phyloP scores from a whole-genome alignment of 1,139 yeast genomes.

The Suhomyces taliae region DNA sequence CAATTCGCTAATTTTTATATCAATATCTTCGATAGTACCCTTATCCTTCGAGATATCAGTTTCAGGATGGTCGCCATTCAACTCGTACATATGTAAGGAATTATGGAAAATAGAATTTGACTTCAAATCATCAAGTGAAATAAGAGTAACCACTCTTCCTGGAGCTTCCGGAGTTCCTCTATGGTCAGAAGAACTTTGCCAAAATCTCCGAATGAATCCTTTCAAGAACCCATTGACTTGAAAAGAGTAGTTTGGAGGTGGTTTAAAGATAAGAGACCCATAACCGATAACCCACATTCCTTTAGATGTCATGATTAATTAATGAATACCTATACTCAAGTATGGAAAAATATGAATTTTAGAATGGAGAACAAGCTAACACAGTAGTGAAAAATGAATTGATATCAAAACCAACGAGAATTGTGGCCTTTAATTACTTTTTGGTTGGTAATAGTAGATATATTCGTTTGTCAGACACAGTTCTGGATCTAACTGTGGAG shows the following conservation, averaged over 20 bases:
- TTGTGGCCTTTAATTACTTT: too few species aligned
- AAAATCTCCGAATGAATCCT: constrained; percentile 80
- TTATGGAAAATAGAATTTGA: constrained; percentile 39
- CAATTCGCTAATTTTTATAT: constrained; percentile 22
- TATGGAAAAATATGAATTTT: too few species aligned
- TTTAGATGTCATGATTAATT: constrained; percentile 10
- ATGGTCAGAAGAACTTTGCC: constrained; percentile 91
- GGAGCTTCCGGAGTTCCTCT: constrained; percentile 84
- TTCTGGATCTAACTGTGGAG: too few species aligned
- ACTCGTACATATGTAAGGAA: constrained; percentile 47
- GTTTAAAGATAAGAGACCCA: constrained; percentile 88
- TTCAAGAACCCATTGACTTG: constrained; percentile 71
- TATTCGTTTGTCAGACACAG: too few species aligned
- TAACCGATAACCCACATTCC: constrained; percentile 86
- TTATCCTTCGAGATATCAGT: constrained; percentile 5
- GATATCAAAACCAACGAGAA: too few species aligned
- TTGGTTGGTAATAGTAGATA: too few species aligned
- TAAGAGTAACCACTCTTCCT: constrained; percentile 83
- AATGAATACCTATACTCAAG: neutral
- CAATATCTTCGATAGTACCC: constrained; percentile 8
- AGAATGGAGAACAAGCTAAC: too few species aligned
- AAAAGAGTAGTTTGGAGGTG: constrained; percentile 70
- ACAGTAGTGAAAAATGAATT: too few species aligned
- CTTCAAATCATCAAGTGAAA: constrained; percentile 57
- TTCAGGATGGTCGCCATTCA: constrained; percentile 14